These are phyloP conservation scores for Bremia lactucae DNA, from an alignment of 352 stramenopile species.

Conservation along the genomic window DNA sequence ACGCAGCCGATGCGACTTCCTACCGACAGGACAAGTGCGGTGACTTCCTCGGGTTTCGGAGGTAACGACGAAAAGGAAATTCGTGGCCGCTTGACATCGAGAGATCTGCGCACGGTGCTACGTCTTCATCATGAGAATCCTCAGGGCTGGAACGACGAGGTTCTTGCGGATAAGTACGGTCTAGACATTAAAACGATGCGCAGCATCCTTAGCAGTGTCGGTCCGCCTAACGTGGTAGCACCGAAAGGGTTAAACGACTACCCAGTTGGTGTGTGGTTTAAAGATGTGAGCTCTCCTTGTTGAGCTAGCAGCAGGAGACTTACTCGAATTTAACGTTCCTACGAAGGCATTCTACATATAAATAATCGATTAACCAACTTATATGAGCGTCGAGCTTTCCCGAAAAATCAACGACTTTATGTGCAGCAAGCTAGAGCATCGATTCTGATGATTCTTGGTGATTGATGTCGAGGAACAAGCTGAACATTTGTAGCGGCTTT, in stretches of 20 bases:
- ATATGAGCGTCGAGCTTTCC: too few relatives aligned
- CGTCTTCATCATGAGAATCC: slow-evolving; percentile 58
- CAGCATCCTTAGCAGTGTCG: slow-evolving; percentile 28
- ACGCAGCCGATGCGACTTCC: slow-evolving; percentile 32
- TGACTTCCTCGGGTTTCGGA: slow-evolving; percentile 26
- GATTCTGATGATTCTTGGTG: too few relatives aligned
- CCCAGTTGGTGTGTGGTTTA: slow-evolving; percentile 52
- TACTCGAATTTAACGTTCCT: not conserved
- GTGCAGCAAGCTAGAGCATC: too few relatives aligned
- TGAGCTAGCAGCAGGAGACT: not conserved
- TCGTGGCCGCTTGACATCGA: slow-evolving; percentile 37
- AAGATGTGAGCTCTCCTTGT: not conserved
- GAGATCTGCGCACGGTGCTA: slow-evolving; percentile 44
- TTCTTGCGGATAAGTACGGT: slow-evolving; percentile 40
- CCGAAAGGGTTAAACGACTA: slow-evolving; percentile 37
- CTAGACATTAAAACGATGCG: slow-evolving; percentile 25
- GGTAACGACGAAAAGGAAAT: slow-evolving; percentile 26
- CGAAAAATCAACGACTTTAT: too few relatives aligned
- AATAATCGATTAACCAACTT: too few relatives aligned
- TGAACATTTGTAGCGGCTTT: too few relatives aligned
- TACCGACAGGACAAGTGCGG: slow-evolving; percentile 38
- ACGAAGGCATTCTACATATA: too few relatives aligned
- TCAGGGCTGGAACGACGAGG: slow-evolving; percentile 29
- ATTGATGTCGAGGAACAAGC: too few relatives aligned
- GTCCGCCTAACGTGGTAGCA: slow-evolving; percentile 48